Evolutionary conservation across 2,329 filamentous ascomycete genomes (phyloP).

Genomic region (Pseudocercospora pini-densiflorae): DNA sequence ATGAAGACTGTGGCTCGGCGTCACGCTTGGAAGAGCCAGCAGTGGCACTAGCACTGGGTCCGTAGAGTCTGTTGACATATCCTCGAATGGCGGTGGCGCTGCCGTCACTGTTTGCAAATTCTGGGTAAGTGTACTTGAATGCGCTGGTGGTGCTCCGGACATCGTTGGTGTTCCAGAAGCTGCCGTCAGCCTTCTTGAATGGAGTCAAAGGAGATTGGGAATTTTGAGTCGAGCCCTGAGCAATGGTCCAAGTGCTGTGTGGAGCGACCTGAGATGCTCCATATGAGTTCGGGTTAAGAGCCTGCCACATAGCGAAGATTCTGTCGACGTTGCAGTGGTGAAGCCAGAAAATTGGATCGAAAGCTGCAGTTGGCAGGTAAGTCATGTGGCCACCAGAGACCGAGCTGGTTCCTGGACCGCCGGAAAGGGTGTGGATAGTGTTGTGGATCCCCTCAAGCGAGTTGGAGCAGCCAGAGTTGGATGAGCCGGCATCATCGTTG

Average conservation of each 20-base stretch:
- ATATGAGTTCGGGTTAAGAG: constrained; percentile 33
- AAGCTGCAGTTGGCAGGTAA: constrained; percentile 36
- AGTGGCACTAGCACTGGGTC: constrained; percentile 42
- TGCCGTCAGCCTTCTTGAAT: constrained; percentile 64
- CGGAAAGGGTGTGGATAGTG: constrained; percentile 33
- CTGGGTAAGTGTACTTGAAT: constrained; percentile 77
- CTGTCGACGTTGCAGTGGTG: constrained; percentile 43
- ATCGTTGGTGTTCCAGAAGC: constrained; percentile 70
- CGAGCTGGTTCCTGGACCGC: constrained; percentile 26
- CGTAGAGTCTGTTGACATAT: constrained; percentile 61
- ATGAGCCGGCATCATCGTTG: constrained; percentile 30
- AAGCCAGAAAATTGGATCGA: constrained; percentile 42
- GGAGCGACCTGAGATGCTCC: constrained; percentile 32
- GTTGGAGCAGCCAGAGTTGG: constrained; percentile 31
- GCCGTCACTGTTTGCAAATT: constrained; percentile 56
- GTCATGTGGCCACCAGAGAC: constrained; percentile 38
- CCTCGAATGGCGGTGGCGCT: constrained; percentile 49
- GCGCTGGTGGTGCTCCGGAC: constrained; percentile 59
- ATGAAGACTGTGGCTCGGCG: constrained; percentile 17
- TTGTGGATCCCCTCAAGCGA: constrained; percentile 36
- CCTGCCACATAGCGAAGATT: constrained; percentile 41
- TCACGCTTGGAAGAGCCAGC: constrained; percentile 37
- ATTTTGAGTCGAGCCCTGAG: constrained; percentile 29
- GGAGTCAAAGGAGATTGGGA: constrained; percentile 53
- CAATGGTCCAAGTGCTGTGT: constrained; percentile 39